phyloP scores from a whole-genome alignment of 208 protist species.

The Trypanosoma mega region DNA sequence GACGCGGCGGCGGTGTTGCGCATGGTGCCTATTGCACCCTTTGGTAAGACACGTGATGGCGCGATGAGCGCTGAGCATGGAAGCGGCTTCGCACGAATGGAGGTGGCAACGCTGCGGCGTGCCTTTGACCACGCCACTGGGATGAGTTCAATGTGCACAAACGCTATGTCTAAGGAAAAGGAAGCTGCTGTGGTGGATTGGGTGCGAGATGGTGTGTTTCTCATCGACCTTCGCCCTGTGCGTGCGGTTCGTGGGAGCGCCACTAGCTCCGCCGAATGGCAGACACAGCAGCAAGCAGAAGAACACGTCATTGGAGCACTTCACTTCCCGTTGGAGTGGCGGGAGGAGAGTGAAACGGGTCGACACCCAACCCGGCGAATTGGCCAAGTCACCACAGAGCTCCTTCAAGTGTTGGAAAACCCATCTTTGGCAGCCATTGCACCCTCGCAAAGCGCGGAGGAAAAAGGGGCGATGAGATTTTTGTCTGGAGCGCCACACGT shows the following conservation, averaged over 20 bases:
- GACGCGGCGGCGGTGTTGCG: constrained; percentile 43
- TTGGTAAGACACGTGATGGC: too few relatives aligned
- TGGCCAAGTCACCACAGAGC: constrained; percentile 41
- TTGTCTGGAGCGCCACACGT: constrained; percentile 12
- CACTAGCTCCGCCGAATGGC: too few relatives aligned
- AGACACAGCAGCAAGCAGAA: constrained; percentile 1
- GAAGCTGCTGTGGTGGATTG: constrained; percentile 8
- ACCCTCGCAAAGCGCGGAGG: not conserved
- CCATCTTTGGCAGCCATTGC: constrained; percentile 41
- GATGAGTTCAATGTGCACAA: too few relatives aligned
- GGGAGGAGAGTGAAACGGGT: not conserved
- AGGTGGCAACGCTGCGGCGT: not conserved
- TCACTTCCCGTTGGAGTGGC: constrained; percentile 29
- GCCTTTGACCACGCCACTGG: not conserved
- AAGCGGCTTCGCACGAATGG: not conserved
- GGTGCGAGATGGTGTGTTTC: constrained; percentile 41
- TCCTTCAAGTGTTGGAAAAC: constrained; percentile 43
- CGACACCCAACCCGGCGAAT: constrained; percentile 26
- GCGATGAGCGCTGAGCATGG: not conserved
- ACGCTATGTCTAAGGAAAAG: too few relatives aligned
- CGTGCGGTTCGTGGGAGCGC: too few relatives aligned
- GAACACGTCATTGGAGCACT: constrained; percentile 53
- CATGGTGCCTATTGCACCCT: constrained; percentile 27
- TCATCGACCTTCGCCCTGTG: constrained; percentile 48
- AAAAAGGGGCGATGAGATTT: not conserved